These are phyloP conservation scores for Phytophthora lateralis DNA, from an alignment of 352 stramenopile species.

Conservation along the genomic window DNA sequence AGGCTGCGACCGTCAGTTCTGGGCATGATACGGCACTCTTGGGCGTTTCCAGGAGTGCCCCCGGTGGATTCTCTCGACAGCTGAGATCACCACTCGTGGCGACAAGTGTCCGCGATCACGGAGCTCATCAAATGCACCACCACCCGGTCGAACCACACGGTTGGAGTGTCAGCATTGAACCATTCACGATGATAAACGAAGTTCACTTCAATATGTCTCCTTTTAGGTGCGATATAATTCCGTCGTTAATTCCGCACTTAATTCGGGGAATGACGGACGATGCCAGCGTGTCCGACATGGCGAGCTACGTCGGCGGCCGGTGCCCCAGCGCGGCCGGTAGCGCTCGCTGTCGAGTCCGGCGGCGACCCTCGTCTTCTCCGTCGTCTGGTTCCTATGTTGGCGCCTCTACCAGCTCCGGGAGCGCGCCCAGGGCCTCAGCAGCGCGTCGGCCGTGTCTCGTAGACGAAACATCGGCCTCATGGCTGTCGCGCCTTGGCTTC, in stretches of 20 bases:
- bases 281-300: conserved; percentile 11
- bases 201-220: conserved; percentile 6
- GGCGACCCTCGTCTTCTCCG: conserved; percentile 7
- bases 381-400: not conserved
- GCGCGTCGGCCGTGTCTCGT: conserved; percentile 11
- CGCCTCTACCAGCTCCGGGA: not conserved
- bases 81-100: not conserved
- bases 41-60: not conserved
- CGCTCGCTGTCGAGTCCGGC: conserved; percentile 14
- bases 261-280: conserved; percentile 20
- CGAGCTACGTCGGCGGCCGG: conserved; percentile 7
- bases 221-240: conserved; percentile 16
- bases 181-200: not conserved
- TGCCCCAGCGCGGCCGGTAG: conserved; percentile 3
- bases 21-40: not conserved
- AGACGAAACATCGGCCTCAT: conserved; percentile 21
- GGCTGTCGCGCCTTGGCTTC: conserved; percentile 42
- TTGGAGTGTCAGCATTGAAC: too few relatives aligned
- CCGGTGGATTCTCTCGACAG: conserved; percentile 17
- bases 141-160: too few relatives aligned
- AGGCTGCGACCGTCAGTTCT: conserved; percentile 9
- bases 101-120: not conserved
- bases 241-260: not conserved
- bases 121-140: not conserved
- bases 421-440: not conserved